Percentiles rank a stretch among this genome's conserved stretches.
Conservation (phyloP, 768 basidiomycete genomes). For the Macrocybe gigantea region DNA sequence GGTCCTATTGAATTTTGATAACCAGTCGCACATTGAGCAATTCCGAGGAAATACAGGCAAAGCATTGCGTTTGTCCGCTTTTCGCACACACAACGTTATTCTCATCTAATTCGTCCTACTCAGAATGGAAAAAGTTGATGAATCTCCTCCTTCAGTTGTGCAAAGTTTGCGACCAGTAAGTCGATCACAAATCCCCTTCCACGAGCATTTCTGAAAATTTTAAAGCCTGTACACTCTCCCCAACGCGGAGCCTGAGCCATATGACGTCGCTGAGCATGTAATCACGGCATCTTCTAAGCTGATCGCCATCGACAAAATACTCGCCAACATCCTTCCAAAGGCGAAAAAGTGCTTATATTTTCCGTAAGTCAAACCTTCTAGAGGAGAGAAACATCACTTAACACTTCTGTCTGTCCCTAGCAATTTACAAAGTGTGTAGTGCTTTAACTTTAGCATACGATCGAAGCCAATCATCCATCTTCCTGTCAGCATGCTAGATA, state of each 20-base stretch:
- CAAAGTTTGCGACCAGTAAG: constrained; percentile 66
- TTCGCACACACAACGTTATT: not conserved
- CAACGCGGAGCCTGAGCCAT: constrained; percentile 43
- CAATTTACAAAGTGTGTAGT: constrained; percentile 50
- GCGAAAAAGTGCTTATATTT: constrained; percentile 64
- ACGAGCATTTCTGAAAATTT: constrained; percentile 3
- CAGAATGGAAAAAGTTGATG: constrained; percentile 53
- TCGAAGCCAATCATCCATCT: too few species aligned
- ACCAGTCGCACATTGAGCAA: constrained; percentile 26
- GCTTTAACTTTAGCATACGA: too few species aligned
- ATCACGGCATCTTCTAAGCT: constrained; percentile 53
- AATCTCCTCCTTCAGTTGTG: constrained; percentile 70
- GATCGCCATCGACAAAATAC: constrained; percentile 52
- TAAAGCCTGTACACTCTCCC: constrained; percentile 49
- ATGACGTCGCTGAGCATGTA: constrained; percentile 47
- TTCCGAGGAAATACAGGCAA: constrained; percentile 22
- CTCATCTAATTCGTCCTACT: not conserved
- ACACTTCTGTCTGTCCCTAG: constrained; percentile 16
- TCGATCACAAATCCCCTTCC: not conserved
- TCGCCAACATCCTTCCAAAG: constrained; percentile 48
- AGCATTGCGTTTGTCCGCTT: not conserved
- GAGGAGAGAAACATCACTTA: not conserved
- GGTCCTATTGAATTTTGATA: constrained; percentile 30
- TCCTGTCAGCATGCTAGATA: constrained; percentile 51
- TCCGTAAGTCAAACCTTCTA: constrained; percentile 33